phyloP scores from a whole-genome alignment of 2,329 filamentous ascomycete genomes.

The Aspergillus phoenicis region DNA sequence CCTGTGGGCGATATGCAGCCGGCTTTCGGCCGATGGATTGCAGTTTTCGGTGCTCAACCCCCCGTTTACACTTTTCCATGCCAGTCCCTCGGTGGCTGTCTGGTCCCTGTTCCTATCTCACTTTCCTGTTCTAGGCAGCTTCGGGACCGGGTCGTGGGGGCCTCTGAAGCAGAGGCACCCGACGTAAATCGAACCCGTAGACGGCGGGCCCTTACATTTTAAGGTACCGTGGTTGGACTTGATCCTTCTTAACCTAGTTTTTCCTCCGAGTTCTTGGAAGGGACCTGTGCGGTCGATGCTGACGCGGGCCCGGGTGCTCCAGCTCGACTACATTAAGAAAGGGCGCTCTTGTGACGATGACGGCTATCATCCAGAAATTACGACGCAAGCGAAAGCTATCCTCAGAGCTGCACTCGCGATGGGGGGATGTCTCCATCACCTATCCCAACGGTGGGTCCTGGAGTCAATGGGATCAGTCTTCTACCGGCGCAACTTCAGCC shows the following conservation, averaged over 20 bases:
- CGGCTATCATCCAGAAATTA: slow-evolving; percentile 35
- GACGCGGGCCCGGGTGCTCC: slow-evolving; percentile 12
- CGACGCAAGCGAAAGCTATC: slow-evolving; percentile 39
- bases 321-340: slow-evolving; percentile 27
- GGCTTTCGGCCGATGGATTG: slow-evolving; percentile 19
- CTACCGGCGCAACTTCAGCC: slow-evolving; percentile 12
- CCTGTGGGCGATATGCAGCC: slow-evolving; percentile 25
- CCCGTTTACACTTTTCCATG: background rate
- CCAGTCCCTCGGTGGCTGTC: background rate
- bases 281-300: slow-evolving; percentile 15
- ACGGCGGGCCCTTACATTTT: background rate
- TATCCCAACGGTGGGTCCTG: slow-evolving; percentile 46
- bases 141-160: background rate
- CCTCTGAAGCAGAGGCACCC: background rate
- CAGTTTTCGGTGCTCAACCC: slow-evolving; percentile 1
- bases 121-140: slow-evolving; percentile 6
- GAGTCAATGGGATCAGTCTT: slow-evolving; percentile 41
- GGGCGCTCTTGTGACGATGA: slow-evolving; percentile 31
- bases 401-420: slow-evolving; percentile 42
- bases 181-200: background rate
- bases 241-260: slow-evolving; percentile 9
- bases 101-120: background rate
- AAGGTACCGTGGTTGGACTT: slow-evolving; percentile 9
- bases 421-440: slow-evolving; percentile 45
- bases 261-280: slow-evolving; percentile 2